A percentile compares a stretch with the other conserved stretches of the same genome.
These are phyloP conservation scores for Colletotrichum truncatum DNA, from an alignment of 2,329 filamentous ascomycete genomes.

Conservation along the genomic window DNA sequence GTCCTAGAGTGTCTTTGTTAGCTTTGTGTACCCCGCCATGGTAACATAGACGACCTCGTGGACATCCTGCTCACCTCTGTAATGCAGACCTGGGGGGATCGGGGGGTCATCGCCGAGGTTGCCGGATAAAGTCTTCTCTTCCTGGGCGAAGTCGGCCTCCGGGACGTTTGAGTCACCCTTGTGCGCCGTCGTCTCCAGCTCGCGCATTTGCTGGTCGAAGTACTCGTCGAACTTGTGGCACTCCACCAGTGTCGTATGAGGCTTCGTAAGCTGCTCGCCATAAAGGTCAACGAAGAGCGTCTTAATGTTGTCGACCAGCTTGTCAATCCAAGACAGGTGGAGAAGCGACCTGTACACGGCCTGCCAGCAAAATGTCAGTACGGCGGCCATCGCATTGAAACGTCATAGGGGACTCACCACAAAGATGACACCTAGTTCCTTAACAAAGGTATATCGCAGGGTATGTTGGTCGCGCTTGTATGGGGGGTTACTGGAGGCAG, in stretches of 20 bases:
- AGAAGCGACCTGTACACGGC: conserved; percentile 96
- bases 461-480: conserved; percentile 96
- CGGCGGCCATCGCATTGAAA: not conserved
- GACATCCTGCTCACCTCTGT: conserved; percentile 21
- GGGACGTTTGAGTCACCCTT: conserved; percentile 37
- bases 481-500: conserved; percentile 71
- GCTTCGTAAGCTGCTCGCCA: conserved; percentile 83
- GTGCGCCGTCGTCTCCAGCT: conserved; percentile 72
- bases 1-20: conserved; percentile 35
- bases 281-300: conserved; percentile 93
- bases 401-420: conserved; percentile 67
- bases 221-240: conserved; percentile 88
- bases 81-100: conserved; percentile 33
- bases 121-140: conserved; percentile 45
- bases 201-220: conserved; percentile 90
- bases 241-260: conserved; percentile 80
- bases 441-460: conserved; percentile 90
- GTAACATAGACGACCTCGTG: not conserved
- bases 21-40: not conserved
- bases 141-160: conserved; percentile 40
- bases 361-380: conserved; percentile 53
- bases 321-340: conserved; percentile 96
- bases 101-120: conserved; percentile 49
- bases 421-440: conserved; percentile 94
- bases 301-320: conserved; percentile 93